A percentile compares a stretch with the other conserved stretches of the same genome.
Evolutionary conservation across 495 filamentous ascomycete genomes (phyloP).

Genomic region (Penicillium daleae): DNA sequence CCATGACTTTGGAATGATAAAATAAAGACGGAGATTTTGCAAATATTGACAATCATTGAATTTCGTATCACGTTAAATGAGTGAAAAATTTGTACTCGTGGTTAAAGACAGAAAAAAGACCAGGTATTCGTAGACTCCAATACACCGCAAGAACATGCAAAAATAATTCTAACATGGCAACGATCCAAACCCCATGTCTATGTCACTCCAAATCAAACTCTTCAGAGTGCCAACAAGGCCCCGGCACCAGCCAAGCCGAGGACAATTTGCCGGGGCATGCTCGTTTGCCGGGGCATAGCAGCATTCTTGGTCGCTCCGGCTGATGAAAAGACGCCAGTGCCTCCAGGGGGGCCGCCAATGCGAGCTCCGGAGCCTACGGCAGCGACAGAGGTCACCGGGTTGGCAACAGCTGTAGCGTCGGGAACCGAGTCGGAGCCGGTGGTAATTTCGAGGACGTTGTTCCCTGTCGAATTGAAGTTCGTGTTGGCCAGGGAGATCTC

Average conservation of each 20-base stretch:
- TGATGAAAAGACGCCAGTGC: slow-evolving; percentile 18
- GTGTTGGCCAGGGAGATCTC: slow-evolving; percentile 87
- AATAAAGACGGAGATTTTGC: not conserved
- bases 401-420: slow-evolving; percentile 66
- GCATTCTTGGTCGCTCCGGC: slow-evolving; percentile 28
- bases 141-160: slow-evolving; percentile 17
- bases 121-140: slow-evolving; percentile 20
- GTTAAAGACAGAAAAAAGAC: slow-evolving; percentile 2
- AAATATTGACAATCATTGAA: slow-evolving; percentile 4
- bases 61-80: slow-evolving; percentile 12
- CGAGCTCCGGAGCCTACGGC: slow-evolving; percentile 42
- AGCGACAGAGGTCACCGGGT: slow-evolving; percentile 58
- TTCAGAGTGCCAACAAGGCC: slow-evolving; percentile 30
- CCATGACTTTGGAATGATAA: no score
- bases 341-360: slow-evolving; percentile 38
- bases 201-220: not conserved
- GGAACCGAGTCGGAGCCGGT: slow-evolving; percentile 67
- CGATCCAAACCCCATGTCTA: not conserved
- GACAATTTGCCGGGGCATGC: slow-evolving; percentile 29
- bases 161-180: not conserved
- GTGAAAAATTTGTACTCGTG: not conserved
- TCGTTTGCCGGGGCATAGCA: slow-evolving; percentile 20
- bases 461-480: slow-evolving; percentile 71
- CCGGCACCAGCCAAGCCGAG: slow-evolving; percentile 36
- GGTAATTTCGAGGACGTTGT: slow-evolving; percentile 73